phyloP scores from a whole-genome alignment of 2,329 filamentous ascomycete genomes.

The Hypoxylon sp. region DNA sequence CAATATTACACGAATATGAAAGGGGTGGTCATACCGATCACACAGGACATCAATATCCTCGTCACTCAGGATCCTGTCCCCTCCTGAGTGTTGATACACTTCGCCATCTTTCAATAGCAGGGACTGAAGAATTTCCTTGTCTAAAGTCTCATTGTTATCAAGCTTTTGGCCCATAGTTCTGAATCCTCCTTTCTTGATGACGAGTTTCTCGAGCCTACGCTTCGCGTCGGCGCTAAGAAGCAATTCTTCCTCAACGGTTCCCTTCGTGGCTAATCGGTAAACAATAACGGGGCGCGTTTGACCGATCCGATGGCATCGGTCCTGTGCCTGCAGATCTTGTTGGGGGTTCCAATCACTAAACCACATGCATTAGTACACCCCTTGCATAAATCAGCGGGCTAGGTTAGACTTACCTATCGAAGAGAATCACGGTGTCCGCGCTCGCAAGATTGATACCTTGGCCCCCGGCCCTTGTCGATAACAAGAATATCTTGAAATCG shows the following conservation, averaged over 20 bases:
- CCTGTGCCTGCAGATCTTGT: constrained; percentile 96
- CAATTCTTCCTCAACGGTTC: constrained; percentile 90
- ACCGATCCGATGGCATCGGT: constrained; percentile 94
- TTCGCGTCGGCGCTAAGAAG: constrained; percentile 92
- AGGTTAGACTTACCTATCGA: constrained; percentile 70
- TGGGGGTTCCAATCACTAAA: constrained; percentile 89
- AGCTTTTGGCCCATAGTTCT: constrained; percentile 76
- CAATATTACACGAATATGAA: not conserved
- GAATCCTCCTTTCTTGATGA: constrained; percentile 94
- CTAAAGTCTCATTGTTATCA: constrained; percentile 66
- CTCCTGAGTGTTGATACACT: constrained; percentile 71
- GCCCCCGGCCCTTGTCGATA: constrained; percentile 92
- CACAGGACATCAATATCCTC: constrained; percentile 83
- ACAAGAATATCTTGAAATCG: constrained; percentile 81
- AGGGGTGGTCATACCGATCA: constrained; percentile 68
- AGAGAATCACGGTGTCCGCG: constrained; percentile 93
- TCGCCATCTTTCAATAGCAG: constrained; percentile 80
- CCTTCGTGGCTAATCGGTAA: constrained; percentile 92
- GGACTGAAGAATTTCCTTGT: constrained; percentile 73
- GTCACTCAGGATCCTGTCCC: constrained; percentile 78
- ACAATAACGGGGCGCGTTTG: constrained; percentile 93
- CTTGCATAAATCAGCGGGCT: not conserved
- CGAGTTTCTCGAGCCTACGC: constrained; percentile 90
- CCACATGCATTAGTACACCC: constrained; percentile 31
- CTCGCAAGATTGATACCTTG: constrained; percentile 95